Base-by-base conservation (phyloP, 2,329 filamentous ascomycete species). In the Cladosporium austrohemisphaericum region DNA sequence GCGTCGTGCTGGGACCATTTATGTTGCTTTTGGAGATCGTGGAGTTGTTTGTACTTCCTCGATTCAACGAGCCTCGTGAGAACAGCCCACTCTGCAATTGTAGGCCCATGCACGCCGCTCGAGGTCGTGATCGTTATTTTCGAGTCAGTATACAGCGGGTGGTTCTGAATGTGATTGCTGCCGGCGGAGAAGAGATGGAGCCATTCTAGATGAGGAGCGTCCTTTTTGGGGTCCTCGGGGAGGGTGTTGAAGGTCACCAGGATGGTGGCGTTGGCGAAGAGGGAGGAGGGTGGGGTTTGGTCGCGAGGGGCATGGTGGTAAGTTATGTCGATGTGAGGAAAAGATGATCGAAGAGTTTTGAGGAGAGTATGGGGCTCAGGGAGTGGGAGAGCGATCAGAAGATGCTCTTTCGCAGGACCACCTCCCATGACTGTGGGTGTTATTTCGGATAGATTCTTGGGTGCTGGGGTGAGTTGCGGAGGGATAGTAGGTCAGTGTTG, bases 61-160 rank as follows among this genome's bases (percentile, higher is more conserved):
- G 71, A 75, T 19, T 76, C 70, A n/a, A 76, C 71, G 2, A 85
- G 68, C 47, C 77, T 75, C 57, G 82, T 83, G 73, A 84, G 72
- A 22, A 84, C 65, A 10, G 81, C 77, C 81, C 82, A 86, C 68
- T 85, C 83, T 0, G 81, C 73, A 41, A 85, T 85, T 50, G 82
- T 79, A 0, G 83, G 82, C 1, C 79, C 80, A 58, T 82, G 79
- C 38, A 83, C 76, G 19, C 80, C 75, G 4, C 73, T 76, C 26
- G 72, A 73, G 3, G 75, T 80, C 3, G 77, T 77, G 49, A 83
- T 68, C 1, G 75, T 70, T 43, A 83, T 75, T 20, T 76, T 60
- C 11, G 72, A 76, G 38, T 75, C 65, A 5, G 67, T 77, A 53
- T 79, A 74, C 32, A 83, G 71, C 0, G 78, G 78, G 49, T 76